Evolutionary conservation across 352 stramenopile species (phyloP), one percentile per base, ranked within the genome.

Genomic region (Phytopythium kandeliae): DNA sequence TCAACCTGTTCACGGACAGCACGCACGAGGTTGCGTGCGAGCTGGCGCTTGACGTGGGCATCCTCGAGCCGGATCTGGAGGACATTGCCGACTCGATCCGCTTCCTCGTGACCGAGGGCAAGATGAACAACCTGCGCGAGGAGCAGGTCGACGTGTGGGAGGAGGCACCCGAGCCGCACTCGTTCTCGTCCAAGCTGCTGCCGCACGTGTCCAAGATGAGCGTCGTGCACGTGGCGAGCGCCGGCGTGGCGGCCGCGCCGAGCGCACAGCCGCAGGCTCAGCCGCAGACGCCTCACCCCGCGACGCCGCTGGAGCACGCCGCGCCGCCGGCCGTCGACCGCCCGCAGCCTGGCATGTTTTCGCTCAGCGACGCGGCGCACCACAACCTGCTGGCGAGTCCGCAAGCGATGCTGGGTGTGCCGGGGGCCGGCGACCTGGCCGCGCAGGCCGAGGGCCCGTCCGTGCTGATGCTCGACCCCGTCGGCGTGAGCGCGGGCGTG

Each of bases 1-100:
- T 98, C 78, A 94, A 97, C 64, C 67, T 98, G 42, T 96, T 97
- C 22, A 85, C 93, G 30, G 93, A 98, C 66, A 96, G 91, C 63
- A 82, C 90, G 16, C 84, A 97, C 50, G 86, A 97, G 64, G 89
- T 98, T 38, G 92, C 89, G n/a, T 96, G 92, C 46, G 93, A 98
- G 75, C 86, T 98, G 69, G 90, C 95, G 16, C 78, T 94, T 40
- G 93, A 98, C 45, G 84, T 98, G 24, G 84, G 86, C n/a, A 96
- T 98, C 51, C 66, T 93, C 43, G 82, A 96, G 51, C 87, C 87
- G 28, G 86, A 96, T 44, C 74, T 98, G 11, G 80, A 97, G 66
- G 92, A 98, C 44, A 97, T 98, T 55, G 94, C 89, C 40, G 88
- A 96, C 62, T 97, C 90, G 21, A 97, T 98, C 47, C 69, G 68